Conservation (phyloP, 768 basidiomycete species). For the Podaxis pistillaris region DNA sequence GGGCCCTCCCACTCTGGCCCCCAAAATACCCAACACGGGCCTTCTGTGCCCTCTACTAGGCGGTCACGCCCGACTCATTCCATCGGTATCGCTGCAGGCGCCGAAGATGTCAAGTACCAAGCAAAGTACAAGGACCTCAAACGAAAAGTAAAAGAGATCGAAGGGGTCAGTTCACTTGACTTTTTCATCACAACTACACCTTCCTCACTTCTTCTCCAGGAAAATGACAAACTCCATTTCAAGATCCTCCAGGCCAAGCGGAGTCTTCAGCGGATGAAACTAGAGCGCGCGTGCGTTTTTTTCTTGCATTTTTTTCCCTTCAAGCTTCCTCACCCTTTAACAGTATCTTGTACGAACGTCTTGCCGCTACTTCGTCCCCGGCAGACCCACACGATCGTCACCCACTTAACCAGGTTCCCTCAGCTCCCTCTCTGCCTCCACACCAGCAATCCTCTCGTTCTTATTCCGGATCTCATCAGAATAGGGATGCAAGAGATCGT, state of each 20-base stretch:
- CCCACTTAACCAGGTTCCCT: slow-evolving; percentile 26
- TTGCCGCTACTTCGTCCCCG: slow-evolving; percentile 59
- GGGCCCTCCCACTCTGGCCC: slow-evolving; percentile 42
- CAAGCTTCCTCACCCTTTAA: slow-evolving; percentile 16
- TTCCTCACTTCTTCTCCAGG: slow-evolving; percentile 41
- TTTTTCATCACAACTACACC: slow-evolving; percentile 2
- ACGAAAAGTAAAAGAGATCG: slow-evolving; percentile 85
- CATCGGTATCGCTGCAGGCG: slow-evolving; percentile 71
- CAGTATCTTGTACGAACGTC: slow-evolving; percentile 76
- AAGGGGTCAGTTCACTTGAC: slow-evolving; percentile 51
- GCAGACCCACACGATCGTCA: slow-evolving; percentile 46
- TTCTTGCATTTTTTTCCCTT: slow-evolving; percentile 17
- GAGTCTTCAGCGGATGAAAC: slow-evolving; percentile 82
- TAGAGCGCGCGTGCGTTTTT: slow-evolving; percentile 80
- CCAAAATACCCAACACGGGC: slow-evolving; percentile 22
- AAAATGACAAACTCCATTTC: slow-evolving; percentile 86
- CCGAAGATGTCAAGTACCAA: slow-evolving; percentile 84
- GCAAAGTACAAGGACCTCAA: slow-evolving; percentile 87
- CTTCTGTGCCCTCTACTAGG: slow-evolving; percentile 30
- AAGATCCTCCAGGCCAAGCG: slow-evolving; percentile 78
- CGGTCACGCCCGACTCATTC: slow-evolving; percentile 50
- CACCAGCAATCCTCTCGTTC: slow-evolving; percentile 35
- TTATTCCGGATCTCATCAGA: slow-evolving; percentile 30
- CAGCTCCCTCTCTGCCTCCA: slow-evolving; percentile 33
- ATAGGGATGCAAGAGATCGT: slow-evolving; percentile 39